A percentile compares a stretch with the other conserved stretches of the same genome.
These are phyloP conservation scores for Pelargonium citronellum DNA, from an alignment of 441 rosid species.

Conservation along the genomic window DNA sequence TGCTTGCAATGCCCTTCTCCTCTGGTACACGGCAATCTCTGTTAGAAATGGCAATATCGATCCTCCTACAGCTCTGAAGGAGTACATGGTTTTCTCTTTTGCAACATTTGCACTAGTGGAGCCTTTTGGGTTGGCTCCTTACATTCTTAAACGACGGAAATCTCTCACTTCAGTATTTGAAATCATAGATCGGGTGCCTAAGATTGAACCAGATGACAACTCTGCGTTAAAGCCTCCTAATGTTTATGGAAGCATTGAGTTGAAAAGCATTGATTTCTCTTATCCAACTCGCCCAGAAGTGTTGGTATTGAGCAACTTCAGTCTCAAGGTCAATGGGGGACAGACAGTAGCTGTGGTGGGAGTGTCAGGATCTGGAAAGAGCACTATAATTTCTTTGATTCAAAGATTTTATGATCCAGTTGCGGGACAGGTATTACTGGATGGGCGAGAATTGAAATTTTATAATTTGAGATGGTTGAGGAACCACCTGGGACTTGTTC, in stretches of 20 bases:
- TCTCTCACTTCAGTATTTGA: constrained; percentile 92
- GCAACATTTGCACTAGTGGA: constrained; percentile 97
- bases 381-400: constrained; percentile 88
- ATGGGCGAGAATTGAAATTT: constrained; percentile 78
- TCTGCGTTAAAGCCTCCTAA: constrained; percentile 86
- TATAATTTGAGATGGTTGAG: constrained; percentile 93
- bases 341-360: constrained; percentile 95
- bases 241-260: constrained; percentile 92
- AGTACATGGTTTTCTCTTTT: constrained; percentile 94
- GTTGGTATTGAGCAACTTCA: constrained; percentile 89
- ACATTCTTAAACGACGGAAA: constrained; percentile 87
- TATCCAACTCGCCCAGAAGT: constrained; percentile 92
- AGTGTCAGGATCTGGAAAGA: constrained; percentile 98
- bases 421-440: constrained; percentile 90
- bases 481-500: constrained; percentile 82
- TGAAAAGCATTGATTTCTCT: constrained; percentile 86
- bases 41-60: constrained; percentile 44
- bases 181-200: constrained; percentile 88
- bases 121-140: constrained; percentile 99
- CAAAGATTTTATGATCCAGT: constrained; percentile 97
- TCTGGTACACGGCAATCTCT: constrained; percentile 79
- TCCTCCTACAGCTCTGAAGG: constrained; percentile 74
- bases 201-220: constrained; percentile 90
- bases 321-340: constrained; percentile 89
- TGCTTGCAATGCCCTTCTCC: constrained; percentile 94